These are phyloP conservation scores for Mucor lusitanicus DNA, from an alignment of 371 early-diverging fungal genomes.

Conservation along the genomic window DNA sequence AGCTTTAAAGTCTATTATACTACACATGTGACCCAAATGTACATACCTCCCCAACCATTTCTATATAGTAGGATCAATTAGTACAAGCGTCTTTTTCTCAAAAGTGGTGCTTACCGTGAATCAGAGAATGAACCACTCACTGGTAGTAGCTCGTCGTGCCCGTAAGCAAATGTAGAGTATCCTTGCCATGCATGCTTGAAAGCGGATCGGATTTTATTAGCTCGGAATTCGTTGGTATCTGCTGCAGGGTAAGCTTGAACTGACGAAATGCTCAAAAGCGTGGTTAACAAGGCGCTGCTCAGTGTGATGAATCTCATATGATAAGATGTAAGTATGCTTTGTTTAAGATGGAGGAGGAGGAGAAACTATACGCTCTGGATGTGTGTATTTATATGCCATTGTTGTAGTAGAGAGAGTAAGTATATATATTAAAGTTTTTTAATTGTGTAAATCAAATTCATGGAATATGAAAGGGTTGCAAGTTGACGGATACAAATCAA, in stretches of 20 bases:
- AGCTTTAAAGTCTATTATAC: background rate
- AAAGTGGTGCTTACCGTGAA: slow-evolving; percentile 17
- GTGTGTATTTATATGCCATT: background rate
- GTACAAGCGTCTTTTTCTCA: background rate
- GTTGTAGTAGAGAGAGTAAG: background rate
- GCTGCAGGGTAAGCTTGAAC: background rate
- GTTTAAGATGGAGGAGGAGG: background rate
- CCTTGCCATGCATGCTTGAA: slow-evolving; percentile 70
- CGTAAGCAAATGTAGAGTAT: slow-evolving; percentile 56
- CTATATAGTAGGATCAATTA: slow-evolving; percentile 7
- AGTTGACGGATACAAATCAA: background rate
- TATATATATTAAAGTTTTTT: too few relatives aligned
- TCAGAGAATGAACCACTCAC: slow-evolving; percentile 39
- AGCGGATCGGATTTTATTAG: slow-evolving; percentile 37
- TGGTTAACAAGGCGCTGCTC: background rate
- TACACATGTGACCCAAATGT: background rate
- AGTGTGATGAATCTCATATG: background rate
- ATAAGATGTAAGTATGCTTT: background rate
- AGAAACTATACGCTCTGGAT: background rate
- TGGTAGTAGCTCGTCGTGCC: slow-evolving; percentile 53
- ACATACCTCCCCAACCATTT: slow-evolving; percentile 58
- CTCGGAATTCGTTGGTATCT: background rate
- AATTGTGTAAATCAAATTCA: background rate
- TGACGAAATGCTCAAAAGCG: background rate
- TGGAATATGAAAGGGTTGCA: background rate